A percentile compares a stretch with the other conserved stretches of the same genome.
Evolutionary conservation across 1,139 yeast species (phyloP).

Genomic region (Debaryomyces fabryi): DNA sequence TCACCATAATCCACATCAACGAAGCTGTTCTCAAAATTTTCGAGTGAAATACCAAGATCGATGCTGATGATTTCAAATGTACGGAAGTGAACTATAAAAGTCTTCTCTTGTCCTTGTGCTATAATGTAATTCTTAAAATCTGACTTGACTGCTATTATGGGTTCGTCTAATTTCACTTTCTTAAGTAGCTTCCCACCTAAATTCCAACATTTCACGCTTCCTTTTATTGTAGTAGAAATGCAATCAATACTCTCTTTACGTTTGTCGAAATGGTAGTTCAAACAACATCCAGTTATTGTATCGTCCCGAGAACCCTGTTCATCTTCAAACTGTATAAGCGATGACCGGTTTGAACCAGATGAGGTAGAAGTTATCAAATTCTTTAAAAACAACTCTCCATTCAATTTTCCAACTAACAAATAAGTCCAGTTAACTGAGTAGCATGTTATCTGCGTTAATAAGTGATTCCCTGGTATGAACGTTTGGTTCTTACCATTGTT

Average conservation of each 20-base stretch:
- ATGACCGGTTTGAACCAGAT: constrained; percentile 26
- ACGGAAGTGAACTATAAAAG: constrained; percentile 27
- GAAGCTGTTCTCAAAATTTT: constrained; percentile 8
- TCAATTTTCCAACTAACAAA: constrained; percentile 30
- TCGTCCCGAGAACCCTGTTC: constrained; percentile 2
- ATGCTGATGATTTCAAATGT: constrained; percentile 17
- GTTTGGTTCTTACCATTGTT: constrained; percentile 45
- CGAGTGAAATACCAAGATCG: constrained; percentile 18
- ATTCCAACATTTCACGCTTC: constrained; percentile 32
- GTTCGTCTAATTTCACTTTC: constrained; percentile 20
- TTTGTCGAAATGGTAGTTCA: constrained; percentile 29
- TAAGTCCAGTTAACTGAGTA: constrained; percentile 39
- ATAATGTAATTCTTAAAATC: constrained; percentile 36
- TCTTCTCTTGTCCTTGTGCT: constrained; percentile 20
- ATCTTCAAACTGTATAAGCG: constrained; percentile 20
- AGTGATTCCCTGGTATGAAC: constrained; percentile 38
- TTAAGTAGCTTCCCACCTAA: constrained; percentile 26
- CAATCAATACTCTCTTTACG: constrained; percentile 29
- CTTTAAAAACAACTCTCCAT: constrained; percentile 36
- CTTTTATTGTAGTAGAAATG: constrained; percentile 29
- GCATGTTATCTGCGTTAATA: constrained; percentile 24
- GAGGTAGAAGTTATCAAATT: constrained; percentile 40
- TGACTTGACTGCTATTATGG: constrained; percentile 27
- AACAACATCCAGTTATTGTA: constrained; percentile 20
- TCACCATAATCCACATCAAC: constrained; percentile 61